Percentiles rank a stretch among this genome's conserved stretches.
Evolutionary conservation across 2,329 filamentous ascomycete species (phyloP).

Genomic region (Endoconidiophora laricicola): DNA sequence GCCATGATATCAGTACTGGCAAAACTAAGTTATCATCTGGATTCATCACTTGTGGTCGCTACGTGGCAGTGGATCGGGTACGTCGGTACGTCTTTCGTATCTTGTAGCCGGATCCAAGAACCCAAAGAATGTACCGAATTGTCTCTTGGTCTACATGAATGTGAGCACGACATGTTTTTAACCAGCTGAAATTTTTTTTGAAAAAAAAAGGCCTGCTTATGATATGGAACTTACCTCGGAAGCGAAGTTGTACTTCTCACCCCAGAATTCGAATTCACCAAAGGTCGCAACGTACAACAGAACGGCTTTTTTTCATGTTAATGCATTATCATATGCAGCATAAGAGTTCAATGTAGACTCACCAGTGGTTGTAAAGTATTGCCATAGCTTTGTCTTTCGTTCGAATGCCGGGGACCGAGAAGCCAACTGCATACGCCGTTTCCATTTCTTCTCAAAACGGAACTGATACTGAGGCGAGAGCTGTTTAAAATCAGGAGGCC

Average conservation of each 20-base stretch:
- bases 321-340: background rate
- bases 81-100: constrained; percentile 25
- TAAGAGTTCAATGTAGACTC: constrained; percentile 16
- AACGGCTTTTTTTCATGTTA: constrained; percentile 17
- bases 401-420: constrained; percentile 46
- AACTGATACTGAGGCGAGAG: constrained; percentile 59
- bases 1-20: no score
- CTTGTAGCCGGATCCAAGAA: constrained; percentile 26
- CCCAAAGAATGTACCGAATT: constrained; percentile 24
- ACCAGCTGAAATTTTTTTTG: background rate
- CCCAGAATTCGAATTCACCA: constrained; percentile 29
- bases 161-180: background rate
- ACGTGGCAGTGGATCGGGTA: constrained; percentile 17
- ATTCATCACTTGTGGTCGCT: background rate
- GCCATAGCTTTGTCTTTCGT: constrained; percentile 46
- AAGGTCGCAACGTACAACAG: constrained; percentile 26
- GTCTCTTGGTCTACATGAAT: constrained; percentile 4
- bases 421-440: constrained; percentile 47
- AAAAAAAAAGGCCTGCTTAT: background rate
- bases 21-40: no score
- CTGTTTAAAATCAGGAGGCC: constrained; percentile 61
- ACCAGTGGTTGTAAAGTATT: constrained; percentile 43
- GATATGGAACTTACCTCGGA: constrained; percentile 21
- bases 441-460: constrained; percentile 62
- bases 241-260: constrained; percentile 26